phyloP scores from a whole-genome alignment of 345 rosid species.

The Cardamine chenopodiifolia region DNA sequence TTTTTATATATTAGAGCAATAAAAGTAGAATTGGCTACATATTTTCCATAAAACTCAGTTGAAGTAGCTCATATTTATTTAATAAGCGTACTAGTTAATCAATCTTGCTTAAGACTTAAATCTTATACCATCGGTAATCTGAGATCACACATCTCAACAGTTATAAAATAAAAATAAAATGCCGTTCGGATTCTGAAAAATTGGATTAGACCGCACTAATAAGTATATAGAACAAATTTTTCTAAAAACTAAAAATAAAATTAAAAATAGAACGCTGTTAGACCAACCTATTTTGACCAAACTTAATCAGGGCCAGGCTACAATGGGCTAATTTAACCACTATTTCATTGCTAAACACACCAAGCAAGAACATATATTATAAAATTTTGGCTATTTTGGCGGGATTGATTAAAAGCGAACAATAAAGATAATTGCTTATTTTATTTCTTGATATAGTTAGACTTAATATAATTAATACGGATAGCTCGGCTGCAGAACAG shows the following conservation, averaged over 20 bases:
- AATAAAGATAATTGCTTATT: background rate
- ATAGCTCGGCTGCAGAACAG: background rate
- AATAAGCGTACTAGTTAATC: background rate
- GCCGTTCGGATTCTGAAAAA: background rate
- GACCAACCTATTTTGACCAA: background rate
- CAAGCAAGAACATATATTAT: background rate
- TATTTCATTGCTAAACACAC: background rate
- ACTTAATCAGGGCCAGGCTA: background rate
- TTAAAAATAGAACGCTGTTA: background rate
- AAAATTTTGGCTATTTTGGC: background rate
- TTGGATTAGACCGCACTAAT: background rate
- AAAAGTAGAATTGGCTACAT: background rate
- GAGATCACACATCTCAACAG: background rate
- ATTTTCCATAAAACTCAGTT: background rate
- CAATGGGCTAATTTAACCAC: background rate
- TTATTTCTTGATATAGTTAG: background rate
- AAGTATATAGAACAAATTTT: too few species aligned
- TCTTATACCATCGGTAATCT: background rate
- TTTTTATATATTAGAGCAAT: background rate
- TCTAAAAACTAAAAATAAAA: background rate
- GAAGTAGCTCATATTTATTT: background rate
- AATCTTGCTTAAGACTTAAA: background rate
- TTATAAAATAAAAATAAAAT: background rate
- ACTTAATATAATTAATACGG: background rate
- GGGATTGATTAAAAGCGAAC: background rate